Percentiles rank a stretch among this genome's conserved stretches.
These are phyloP conservation scores for Tylopilus sp. DNA, from an alignment of 768 basidiomycete species.

Conservation along the genomic window DNA sequence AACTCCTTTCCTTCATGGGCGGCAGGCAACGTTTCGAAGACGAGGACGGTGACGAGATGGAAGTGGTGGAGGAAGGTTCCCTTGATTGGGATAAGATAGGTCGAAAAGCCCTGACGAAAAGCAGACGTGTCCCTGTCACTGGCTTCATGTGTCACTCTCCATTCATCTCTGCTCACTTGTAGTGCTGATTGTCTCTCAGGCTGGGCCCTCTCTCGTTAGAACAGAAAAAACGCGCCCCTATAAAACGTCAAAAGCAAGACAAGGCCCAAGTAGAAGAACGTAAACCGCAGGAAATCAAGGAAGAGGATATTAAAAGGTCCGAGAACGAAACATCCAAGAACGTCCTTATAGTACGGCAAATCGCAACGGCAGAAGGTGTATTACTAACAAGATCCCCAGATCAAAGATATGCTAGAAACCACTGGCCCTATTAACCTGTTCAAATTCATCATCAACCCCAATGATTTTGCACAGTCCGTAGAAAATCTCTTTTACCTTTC, in stretches of 20 bases:
- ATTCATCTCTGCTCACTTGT: not conserved
- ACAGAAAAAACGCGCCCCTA: conserved; percentile 66
- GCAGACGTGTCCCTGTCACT: conserved; percentile 71
- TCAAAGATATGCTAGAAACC: conserved; percentile 55
- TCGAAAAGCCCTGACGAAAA: conserved; percentile 76
- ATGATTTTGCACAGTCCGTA: conserved; percentile 88
- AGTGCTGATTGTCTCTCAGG: conserved; percentile 47
- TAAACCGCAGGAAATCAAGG: conserved; percentile 75
- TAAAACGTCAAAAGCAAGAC: conserved; percentile 65
- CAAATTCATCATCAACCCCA: conserved; percentile 83
- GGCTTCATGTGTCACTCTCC: conserved; percentile 76
- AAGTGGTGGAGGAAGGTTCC: conserved; percentile 44
- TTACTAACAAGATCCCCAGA: conserved; percentile 36
- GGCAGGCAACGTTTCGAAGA: conserved; percentile 50
- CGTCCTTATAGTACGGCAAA: conserved; percentile 59
- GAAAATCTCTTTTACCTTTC: conserved; percentile 96
- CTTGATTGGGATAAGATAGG: conserved; percentile 88
- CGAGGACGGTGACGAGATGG: conserved; percentile 51
- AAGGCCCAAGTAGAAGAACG: conserved; percentile 66
- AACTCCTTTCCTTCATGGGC: conserved; percentile 74
- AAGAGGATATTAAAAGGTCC: conserved; percentile 78
- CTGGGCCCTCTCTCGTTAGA: conserved; percentile 87
- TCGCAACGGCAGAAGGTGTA: not conserved
- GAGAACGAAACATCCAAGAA: conserved; percentile 91
- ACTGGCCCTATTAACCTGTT: conserved; percentile 72